Evolutionary conservation across 805 yeast genomes (phyloP).

Genomic region (Lachancea sp.): DNA sequence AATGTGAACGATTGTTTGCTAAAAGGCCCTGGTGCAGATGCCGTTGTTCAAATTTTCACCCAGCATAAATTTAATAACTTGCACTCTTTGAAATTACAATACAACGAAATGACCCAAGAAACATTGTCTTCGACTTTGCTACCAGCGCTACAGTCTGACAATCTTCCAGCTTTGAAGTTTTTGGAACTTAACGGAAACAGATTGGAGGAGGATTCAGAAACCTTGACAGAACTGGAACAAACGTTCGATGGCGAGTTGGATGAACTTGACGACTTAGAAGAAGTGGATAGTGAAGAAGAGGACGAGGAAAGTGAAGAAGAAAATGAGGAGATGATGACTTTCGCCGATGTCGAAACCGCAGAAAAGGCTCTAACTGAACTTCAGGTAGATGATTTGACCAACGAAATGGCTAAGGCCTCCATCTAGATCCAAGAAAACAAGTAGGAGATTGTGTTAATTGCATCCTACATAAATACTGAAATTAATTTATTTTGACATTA

Average conservation of each 20-base stretch:
- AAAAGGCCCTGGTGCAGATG: constrained; percentile 67
- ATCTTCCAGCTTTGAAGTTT: constrained; percentile 52
- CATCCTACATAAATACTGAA: neutral
- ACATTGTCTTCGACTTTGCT: constrained; percentile 50
- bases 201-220: constrained; percentile 80
- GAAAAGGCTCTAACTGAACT: constrained; percentile 41
- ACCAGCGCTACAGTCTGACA: constrained; percentile 44
- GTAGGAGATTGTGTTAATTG: neutral
- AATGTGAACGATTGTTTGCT: constrained; percentile 85
- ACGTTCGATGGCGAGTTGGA: constrained; percentile 81
- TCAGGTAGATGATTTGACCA: constrained; percentile 13
- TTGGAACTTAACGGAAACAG: constrained; percentile 92
- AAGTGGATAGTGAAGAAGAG: constrained; percentile 57
- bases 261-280: constrained; percentile 93
- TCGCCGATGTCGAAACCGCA: constrained; percentile 40
- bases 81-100: constrained; percentile 66
- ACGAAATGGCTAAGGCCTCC: constrained; percentile 43
- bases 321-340: constrained; percentile 42
- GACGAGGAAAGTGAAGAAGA: constrained; percentile 39
- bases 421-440: constrained; percentile 6
- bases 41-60: constrained; percentile 44
- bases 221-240: constrained; percentile 52
- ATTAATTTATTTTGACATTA: constrained; percentile 23
- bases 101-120: constrained; percentile 71
- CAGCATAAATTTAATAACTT: constrained; percentile 40